phyloP scores from a whole-genome alignment of 192 early-diverging fungal species.

The Linderina pennispora region DNA sequence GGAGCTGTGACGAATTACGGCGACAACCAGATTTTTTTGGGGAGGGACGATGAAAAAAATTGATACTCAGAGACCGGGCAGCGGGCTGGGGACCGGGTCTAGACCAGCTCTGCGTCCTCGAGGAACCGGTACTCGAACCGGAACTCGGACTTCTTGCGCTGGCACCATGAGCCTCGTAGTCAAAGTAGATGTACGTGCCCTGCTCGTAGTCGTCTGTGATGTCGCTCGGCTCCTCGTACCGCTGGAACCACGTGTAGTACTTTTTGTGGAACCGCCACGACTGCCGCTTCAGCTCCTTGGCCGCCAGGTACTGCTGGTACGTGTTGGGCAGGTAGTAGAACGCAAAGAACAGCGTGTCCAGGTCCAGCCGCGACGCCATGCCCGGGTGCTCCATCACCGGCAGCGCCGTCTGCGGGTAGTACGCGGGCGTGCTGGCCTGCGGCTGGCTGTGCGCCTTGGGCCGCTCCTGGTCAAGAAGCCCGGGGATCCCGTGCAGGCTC shows the following conservation, averaged over 20 bases:
- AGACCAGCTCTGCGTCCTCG: constrained; percentile 73
- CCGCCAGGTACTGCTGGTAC: constrained; percentile 95
- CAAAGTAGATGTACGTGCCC: constrained; percentile 98
- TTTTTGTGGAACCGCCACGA: constrained; percentile 99
- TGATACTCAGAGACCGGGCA: not conserved
- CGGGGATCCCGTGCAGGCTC: constrained; percentile 77
- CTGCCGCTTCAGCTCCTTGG: constrained; percentile 91
- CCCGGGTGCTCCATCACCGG: constrained; percentile 77
- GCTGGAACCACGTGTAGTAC: constrained; percentile 98
- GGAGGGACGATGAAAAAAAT: constrained; percentile 1
- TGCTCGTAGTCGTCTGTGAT: constrained; percentile 97
- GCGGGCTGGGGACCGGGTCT: not conserved
- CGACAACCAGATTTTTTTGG: too few species aligned
- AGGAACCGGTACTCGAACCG: constrained; percentile 87
- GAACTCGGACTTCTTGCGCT: constrained; percentile 95
- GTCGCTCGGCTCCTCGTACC: constrained; percentile 91
- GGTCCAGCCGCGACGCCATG: constrained; percentile 86
- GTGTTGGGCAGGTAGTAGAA: constrained; percentile 98
- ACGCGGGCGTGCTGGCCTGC: constrained; percentile 66
- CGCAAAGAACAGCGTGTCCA: constrained; percentile 95
- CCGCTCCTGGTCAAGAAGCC: constrained; percentile 75
- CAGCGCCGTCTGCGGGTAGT: constrained; percentile 86
- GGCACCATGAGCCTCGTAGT: constrained; percentile 97
- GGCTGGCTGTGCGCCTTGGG: constrained; percentile 47
- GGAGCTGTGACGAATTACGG: too few species aligned